A percentile compares a stretch with the other conserved stretches of the same genome.
These are phyloP conservation scores for Auriculariales sp. DNA, from an alignment of 768 basidiomycete genomes.

Conservation along the genomic window DNA sequence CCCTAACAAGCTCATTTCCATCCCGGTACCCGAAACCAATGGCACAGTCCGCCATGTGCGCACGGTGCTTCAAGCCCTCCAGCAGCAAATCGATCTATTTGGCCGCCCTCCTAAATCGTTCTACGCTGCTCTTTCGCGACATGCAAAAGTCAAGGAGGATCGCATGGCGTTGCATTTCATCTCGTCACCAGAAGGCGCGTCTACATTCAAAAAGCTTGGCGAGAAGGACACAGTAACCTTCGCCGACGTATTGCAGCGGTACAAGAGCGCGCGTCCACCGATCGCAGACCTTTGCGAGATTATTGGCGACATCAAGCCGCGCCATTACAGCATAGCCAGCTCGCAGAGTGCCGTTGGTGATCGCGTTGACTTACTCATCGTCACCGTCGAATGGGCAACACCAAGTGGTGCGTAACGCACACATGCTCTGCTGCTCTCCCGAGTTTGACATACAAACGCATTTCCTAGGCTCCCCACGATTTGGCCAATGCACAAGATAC, in stretches of 20 bases:
- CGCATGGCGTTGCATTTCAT: slow-evolving; percentile 79
- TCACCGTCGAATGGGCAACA: slow-evolving; percentile 89
- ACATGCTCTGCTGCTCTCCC: neutral
- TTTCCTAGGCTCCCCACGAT: slow-evolving; percentile 52
- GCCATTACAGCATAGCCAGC: slow-evolving; percentile 97
- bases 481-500: slow-evolving; percentile 94
- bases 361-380: slow-evolving; percentile 86
- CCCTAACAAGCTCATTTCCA: slow-evolving; percentile 62
- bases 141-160: slow-evolving; percentile 58
- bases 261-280: slow-evolving; percentile 62
- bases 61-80: slow-evolving; percentile 87
- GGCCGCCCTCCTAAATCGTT: slow-evolving; percentile 94
- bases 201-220: slow-evolving; percentile 88
- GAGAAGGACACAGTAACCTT: slow-evolving; percentile 94
- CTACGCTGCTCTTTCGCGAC: slow-evolving; percentile 72
- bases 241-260: slow-evolving; percentile 68
- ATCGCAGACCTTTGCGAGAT: slow-evolving; percentile 80
- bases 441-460: slow-evolving; percentile 1
- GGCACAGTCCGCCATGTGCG: slow-evolving; percentile 73
- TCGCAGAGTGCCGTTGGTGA: slow-evolving; percentile 91
- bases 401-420: slow-evolving; percentile 48
- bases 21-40: slow-evolving; percentile 47
- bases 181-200: slow-evolving; percentile 76
- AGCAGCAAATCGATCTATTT: slow-evolving; percentile 94
- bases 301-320: slow-evolving; percentile 88